These are phyloP conservation scores for Wickerhamiella shivajii DNA, from an alignment of 805 yeast genomes.

Conservation along the genomic window DNA sequence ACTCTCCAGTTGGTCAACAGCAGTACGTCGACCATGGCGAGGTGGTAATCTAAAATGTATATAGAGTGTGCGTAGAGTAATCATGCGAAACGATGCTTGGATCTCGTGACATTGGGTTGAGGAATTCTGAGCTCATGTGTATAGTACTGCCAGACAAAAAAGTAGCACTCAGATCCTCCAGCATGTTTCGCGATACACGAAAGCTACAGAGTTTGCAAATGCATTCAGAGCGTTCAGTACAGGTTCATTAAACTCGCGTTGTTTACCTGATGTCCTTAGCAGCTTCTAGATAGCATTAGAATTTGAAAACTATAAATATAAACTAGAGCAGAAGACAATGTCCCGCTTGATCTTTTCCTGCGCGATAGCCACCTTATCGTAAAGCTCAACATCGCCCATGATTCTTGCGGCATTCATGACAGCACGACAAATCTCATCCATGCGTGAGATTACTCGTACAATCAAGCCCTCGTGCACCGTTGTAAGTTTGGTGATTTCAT, in stretches of 20 bases:
- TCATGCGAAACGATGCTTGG: no score
- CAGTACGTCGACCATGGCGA: constrained; percentile 18
- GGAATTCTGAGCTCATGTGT: no score
- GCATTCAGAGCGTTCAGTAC: no score
- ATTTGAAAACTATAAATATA: constrained; percentile 56
- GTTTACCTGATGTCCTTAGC: no score
- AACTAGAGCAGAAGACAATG: constrained; percentile 91
- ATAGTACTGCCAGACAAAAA: no score
- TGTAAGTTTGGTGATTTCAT: constrained; percentile 78
- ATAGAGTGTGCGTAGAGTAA: no score
- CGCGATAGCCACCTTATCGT: constrained; percentile 77
- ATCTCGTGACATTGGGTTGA: no score
- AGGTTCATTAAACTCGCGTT: no score
- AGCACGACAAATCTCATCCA: constrained; percentile 91
- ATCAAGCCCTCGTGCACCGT: constrained; percentile 92
- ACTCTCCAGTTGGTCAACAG: constrained; percentile 49
- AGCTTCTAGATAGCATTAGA: no score
- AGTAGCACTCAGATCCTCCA: no score
- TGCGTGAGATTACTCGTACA: constrained; percentile 84
- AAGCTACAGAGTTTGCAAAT: no score
- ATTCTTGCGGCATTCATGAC: constrained; percentile 88
- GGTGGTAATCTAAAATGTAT: constrained; percentile 14
- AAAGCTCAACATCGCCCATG: constrained; percentile 84
- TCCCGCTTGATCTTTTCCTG: constrained; percentile 93
- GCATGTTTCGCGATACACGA: no score